phyloP scores from a whole-genome alignment of 2,329 filamentous ascomycete genomes.

The Fusarium pininemorale region DNA sequence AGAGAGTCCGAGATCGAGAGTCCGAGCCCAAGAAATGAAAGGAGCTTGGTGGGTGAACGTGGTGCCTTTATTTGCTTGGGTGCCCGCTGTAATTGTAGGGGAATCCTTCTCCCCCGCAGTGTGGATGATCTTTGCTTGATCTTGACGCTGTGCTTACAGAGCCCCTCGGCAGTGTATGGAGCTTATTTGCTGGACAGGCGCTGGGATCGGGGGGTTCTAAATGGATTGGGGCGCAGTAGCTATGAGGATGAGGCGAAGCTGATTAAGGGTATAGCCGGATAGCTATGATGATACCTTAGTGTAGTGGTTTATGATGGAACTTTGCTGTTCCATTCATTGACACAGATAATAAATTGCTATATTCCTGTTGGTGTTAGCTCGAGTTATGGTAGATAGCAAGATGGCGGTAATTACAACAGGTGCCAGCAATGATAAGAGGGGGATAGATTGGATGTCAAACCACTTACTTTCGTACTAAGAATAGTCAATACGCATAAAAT shows the following conservation, averaged over 20 bases:
- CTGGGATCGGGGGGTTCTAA: neutral
- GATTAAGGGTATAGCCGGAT: neutral
- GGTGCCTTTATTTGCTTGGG: slow-evolving; percentile 24
- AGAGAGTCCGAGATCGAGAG: slow-evolving; percentile 17
- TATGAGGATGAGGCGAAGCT: neutral
- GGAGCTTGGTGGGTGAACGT: neutral
- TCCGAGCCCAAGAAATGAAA: slow-evolving; percentile 28
- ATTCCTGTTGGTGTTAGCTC: too few species aligned
- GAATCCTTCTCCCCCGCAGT: neutral
- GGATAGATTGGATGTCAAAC: neutral
- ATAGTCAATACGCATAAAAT: neutral
- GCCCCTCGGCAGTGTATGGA: neutral
- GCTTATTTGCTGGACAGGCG: neutral
- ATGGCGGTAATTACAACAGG: rapidly evolving
- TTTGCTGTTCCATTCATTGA: neutral
- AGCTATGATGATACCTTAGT: neutral
- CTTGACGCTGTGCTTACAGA: neutral
- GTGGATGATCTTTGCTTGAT: neutral
- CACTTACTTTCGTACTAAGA: rapidly evolving
- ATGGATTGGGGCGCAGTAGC: slow-evolving; percentile 3
- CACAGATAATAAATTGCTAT: rapidly evolving
- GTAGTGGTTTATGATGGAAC: neutral
- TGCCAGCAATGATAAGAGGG: too few species aligned
- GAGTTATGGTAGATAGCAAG: neutral
- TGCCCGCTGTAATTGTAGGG: slow-evolving; percentile 8